Evolutionary conservation across 768 basidiomycete genomes (phyloP).

Genomic region (Krasilnikovozyma curviuscula): DNA sequence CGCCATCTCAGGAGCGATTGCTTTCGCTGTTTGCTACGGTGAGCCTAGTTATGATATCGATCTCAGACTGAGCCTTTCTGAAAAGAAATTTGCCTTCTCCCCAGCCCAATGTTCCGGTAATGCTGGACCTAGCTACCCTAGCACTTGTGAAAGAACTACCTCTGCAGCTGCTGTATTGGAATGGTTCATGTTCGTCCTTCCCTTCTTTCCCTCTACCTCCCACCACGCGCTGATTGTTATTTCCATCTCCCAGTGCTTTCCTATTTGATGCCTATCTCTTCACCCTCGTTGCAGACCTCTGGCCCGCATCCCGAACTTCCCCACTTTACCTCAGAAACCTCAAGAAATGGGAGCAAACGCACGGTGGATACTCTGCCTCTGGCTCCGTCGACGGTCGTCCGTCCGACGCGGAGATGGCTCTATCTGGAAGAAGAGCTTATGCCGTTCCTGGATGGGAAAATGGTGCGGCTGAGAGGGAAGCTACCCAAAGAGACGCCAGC

Average conservation of each 20-base stretch:
- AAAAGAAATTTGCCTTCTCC: background rate
- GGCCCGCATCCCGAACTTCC: slow-evolving; percentile 22
- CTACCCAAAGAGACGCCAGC: too few relatives aligned
- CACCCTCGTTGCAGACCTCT: slow-evolving; percentile 28
- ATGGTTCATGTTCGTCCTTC: slow-evolving; percentile 15
- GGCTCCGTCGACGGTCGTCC: too few relatives aligned
- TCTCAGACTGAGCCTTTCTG: background rate
- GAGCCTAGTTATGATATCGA: background rate
- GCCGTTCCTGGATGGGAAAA: too few relatives aligned
- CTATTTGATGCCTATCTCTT: slow-evolving; percentile 25
- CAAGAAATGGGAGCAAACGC: slow-evolving; percentile 2
- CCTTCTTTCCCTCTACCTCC: background rate
- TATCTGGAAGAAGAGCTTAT: too few relatives aligned
- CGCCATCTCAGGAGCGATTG: slow-evolving; percentile 25
- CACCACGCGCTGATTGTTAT: too few relatives aligned
- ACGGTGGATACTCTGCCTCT: too few relatives aligned
- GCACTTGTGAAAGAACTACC: slow-evolving; percentile 21
- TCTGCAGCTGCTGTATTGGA: slow-evolving; percentile 25
- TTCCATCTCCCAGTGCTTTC: slow-evolving; percentile 18
- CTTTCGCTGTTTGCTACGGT: slow-evolving; percentile 25
- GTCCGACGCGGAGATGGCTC: too few relatives aligned
- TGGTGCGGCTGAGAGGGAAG: too few relatives aligned
- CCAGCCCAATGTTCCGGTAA: background rate
- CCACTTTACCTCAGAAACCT: slow-evolving; percentile 6
- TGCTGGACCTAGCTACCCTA: background rate